phyloP scores from a whole-genome alignment of 306 rosid species.

The Dalbergia cochinchinensis region DNA sequence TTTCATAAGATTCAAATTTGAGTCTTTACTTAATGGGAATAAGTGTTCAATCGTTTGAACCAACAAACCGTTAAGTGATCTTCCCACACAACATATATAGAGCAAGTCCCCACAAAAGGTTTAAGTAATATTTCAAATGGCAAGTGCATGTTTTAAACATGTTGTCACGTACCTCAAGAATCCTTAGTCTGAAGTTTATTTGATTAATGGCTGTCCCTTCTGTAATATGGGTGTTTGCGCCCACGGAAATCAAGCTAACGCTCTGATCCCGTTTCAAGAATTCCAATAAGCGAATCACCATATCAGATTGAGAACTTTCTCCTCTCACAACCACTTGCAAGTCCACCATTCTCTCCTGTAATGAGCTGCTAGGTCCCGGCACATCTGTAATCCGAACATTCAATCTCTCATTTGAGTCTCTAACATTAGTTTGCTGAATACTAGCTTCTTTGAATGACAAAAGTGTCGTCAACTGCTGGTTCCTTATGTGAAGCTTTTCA shows the following conservation, averaged over 20 bases:
- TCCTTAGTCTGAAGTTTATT: constrained; percentile 65
- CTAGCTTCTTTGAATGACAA: constrained; percentile 39
- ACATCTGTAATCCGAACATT: constrained; percentile 54
- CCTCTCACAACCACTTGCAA: constrained; percentile 70
- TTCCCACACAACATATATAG: no score
- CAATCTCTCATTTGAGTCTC: constrained; percentile 51
- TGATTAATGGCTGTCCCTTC: constrained; percentile 52
- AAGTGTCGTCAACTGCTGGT: constrained; percentile 56
- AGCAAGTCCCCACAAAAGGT: no score
- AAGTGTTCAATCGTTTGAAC: no score
- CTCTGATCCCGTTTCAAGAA: constrained; percentile 62
- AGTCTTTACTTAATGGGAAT: no score
- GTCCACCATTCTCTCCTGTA: constrained; percentile 57
- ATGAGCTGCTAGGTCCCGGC: constrained; percentile 61
- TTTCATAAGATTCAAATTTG: no score
- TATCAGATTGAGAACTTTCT: constrained; percentile 53
- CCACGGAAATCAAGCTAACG: constrained; percentile 70
- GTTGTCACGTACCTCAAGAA: constrained; percentile 66
- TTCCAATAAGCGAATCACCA: constrained; percentile 66
- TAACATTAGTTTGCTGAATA: constrained; percentile 5
- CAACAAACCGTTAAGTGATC: no score
- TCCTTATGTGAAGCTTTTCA: constrained; percentile 62
- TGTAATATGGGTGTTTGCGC: constrained; percentile 56
- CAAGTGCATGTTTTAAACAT: no score
- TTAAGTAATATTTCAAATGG: no score